phyloP scores from a whole-genome alignment of 2,329 filamentous ascomycete species.

The Podosphaera fusca region DNA sequence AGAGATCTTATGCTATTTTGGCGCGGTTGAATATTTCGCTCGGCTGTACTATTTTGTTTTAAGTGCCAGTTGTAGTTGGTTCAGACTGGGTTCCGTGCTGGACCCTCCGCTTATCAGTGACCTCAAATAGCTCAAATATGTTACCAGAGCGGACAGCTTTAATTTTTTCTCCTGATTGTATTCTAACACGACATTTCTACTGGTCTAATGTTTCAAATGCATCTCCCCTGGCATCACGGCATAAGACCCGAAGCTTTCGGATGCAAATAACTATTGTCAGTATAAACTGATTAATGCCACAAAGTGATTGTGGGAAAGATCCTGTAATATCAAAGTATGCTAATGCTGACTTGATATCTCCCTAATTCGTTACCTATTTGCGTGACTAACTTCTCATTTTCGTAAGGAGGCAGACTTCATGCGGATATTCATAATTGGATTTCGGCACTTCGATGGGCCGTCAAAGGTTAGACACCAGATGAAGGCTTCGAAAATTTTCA shows the following conservation, averaged over 20 bases:
- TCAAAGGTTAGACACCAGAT: not conserved
- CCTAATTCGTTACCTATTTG: too few species aligned
- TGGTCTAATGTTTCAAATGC: not conserved
- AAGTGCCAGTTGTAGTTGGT: not conserved
- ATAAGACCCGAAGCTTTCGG: not conserved
- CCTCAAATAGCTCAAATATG: not conserved
- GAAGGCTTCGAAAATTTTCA: not conserved
- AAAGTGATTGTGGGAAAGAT: too few species aligned
- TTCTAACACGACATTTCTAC: not conserved
- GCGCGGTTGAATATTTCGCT: not conserved
- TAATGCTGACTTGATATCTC: too few species aligned
- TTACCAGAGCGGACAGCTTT: not conserved
- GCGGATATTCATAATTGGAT: not conserved
- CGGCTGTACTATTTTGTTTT: not conserved
- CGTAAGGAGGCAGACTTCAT: not conserved
- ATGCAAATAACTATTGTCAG: too few species aligned
- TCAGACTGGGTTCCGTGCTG: not conserved
- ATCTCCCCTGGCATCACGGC: not conserved
- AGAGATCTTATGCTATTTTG: not conserved
- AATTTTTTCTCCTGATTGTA: constrained; percentile 1
- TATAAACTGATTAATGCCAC: too few species aligned
- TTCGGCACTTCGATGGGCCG: not conserved
- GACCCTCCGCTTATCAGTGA: not conserved
- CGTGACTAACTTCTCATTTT: too few species aligned
- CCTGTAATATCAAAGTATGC: too few species aligned